Evolutionary conservation across 768 basidiomycete genomes (phyloP).

Genomic region (Cyathus striatus): DNA sequence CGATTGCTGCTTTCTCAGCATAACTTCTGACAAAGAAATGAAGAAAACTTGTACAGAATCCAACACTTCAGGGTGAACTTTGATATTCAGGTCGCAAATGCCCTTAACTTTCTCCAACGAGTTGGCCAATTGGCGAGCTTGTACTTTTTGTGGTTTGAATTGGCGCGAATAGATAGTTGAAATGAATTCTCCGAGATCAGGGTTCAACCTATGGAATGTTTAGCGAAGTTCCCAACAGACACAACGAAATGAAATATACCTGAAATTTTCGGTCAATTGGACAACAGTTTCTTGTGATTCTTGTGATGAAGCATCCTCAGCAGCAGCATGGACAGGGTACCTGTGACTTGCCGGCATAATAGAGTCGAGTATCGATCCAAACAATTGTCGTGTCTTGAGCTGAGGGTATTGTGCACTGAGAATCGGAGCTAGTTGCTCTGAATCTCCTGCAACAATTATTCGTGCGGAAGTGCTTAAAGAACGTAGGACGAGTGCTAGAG

Average conservation of each 20-base stretch:
- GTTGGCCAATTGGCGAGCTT: constrained; percentile 31
- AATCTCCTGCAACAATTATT: constrained; percentile 46
- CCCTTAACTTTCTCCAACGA: constrained; percentile 23
- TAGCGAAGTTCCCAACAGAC: not conserved
- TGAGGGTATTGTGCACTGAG: constrained; percentile 40
- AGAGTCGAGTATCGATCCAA: constrained; percentile 45
- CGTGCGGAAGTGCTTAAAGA: constrained; percentile 29
- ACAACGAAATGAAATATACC: constrained; percentile 18
- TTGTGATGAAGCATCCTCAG: no score
- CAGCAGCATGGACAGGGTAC: no score
- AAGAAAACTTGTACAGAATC: constrained; percentile 29
- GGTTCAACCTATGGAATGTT: constrained; percentile 32
- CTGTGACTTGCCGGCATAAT: no score
- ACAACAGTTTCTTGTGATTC: constrained; percentile 34
- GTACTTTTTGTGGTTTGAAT: constrained; percentile 44
- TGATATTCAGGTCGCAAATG: constrained; percentile 12
- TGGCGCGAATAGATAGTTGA: constrained; percentile 44
- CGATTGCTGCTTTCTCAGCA: constrained; percentile 34
- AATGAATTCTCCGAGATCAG: constrained; percentile 49
- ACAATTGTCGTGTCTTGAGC: constrained; percentile 28
- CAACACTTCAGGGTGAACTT: constrained; percentile 16
- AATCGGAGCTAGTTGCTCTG: constrained; percentile 48
- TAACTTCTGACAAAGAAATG: constrained; percentile 35
- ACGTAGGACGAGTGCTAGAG: constrained; percentile 39
- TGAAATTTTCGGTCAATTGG: constrained; percentile 47